These are phyloP conservation scores for Epichloe sibirici DNA, from an alignment of 2,329 filamentous ascomycete species.

Conservation along the genomic window DNA sequence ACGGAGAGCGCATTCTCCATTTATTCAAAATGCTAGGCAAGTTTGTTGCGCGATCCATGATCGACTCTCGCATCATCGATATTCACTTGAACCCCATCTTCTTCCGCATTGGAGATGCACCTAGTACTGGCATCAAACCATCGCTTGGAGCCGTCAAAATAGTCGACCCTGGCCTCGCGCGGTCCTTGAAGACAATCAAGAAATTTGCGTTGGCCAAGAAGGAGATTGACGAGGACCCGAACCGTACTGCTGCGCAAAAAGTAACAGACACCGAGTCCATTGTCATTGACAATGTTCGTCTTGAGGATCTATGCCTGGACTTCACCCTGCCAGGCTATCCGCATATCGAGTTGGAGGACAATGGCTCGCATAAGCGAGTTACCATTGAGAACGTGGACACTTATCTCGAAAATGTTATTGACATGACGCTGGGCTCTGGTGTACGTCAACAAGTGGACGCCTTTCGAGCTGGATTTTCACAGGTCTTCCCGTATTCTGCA, in stretches of 20 bases:
- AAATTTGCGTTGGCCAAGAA: slow-evolving; percentile 77
- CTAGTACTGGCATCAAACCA: slow-evolving; percentile 52
- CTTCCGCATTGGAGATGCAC: slow-evolving; percentile 77
- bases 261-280: slow-evolving; percentile 56
- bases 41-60: slow-evolving; percentile 95
- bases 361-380: slow-evolving; percentile 63
- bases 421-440: slow-evolving; percentile 80
- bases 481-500: slow-evolving; percentile 91
- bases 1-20: slow-evolving; percentile 77
- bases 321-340: slow-evolving; percentile 92
- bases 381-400: slow-evolving; percentile 83
- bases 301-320: slow-evolving; percentile 84
- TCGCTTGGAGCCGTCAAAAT: slow-evolving; percentile 82
- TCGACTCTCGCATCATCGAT: slow-evolving; percentile 95
- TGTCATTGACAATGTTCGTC: slow-evolving; percentile 58
- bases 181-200: slow-evolving; percentile 76
- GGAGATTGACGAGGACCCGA: slow-evolving; percentile 60
- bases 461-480: slow-evolving; percentile 82
- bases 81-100: slow-evolving; percentile 96
- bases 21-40: slow-evolving; percentile 91
- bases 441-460: slow-evolving; percentile 83
- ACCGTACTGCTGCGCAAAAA: slow-evolving; percentile 58
- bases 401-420: slow-evolving; percentile 82
- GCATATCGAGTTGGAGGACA: slow-evolving; percentile 65
- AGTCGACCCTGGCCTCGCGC: slow-evolving; percentile 76